These are phyloP conservation scores for Colletotrichum sp. DNA, from an alignment of 2,329 filamentous ascomycete species.

Conservation along the genomic window DNA sequence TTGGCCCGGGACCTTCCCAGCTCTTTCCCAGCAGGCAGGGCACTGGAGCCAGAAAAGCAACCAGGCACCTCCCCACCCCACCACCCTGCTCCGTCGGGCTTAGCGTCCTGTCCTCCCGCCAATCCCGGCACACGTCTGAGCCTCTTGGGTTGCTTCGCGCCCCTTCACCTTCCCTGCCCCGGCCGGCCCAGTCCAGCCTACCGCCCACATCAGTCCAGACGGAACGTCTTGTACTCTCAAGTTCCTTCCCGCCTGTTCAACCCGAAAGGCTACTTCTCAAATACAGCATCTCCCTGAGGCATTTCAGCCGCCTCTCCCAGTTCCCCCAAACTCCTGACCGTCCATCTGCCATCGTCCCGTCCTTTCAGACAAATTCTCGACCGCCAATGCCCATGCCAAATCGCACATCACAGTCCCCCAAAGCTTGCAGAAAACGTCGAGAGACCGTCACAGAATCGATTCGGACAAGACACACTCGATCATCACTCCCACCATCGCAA, in stretches of 20 bases:
- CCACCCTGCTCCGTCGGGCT: background rate
- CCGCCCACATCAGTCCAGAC: constrained; percentile 7
- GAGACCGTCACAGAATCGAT: background rate
- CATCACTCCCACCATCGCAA: background rate
- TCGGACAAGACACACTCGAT: background rate
- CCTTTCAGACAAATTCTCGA: background rate
- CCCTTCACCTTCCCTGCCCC: background rate
- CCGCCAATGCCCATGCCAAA: background rate
- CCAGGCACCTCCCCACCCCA: background rate
- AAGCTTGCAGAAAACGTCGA: background rate
- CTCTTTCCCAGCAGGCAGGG: background rate
- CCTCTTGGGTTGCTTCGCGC: constrained; percentile 19
- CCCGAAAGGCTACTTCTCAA: background rate
- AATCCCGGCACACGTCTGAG: constrained; percentile 21
- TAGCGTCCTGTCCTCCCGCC: constrained; percentile 11
- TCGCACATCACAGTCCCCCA: background rate
- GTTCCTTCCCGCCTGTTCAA: background rate
- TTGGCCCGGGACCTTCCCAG: constrained; percentile 6
- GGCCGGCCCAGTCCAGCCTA: background rate
- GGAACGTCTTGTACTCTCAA: background rate
- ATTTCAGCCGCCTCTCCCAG: constrained; percentile 12
- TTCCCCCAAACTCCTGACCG: background rate
- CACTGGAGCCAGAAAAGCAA: background rate
- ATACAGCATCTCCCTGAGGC: background rate
- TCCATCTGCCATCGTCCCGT: background rate